Percentiles rank a stretch among this genome's conserved stretches.
Evolutionary conservation across 805 yeast genomes (phyloP).

Genomic region (Candida sonorensis): DNA sequence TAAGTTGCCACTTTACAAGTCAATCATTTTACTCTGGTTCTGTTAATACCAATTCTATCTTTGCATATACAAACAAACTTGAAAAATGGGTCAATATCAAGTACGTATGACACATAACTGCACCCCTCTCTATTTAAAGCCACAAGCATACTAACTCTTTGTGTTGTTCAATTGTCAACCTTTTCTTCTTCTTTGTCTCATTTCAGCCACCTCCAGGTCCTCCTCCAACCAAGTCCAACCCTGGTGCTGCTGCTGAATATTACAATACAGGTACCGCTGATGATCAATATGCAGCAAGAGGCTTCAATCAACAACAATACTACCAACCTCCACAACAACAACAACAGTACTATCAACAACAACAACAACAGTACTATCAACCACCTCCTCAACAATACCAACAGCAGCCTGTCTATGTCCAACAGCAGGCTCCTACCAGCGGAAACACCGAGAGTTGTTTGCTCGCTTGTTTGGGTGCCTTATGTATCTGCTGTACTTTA

Average conservation of each 20-base stretch:
- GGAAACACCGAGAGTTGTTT: constrained; percentile 36
- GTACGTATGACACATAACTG: background rate
- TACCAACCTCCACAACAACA: constrained; percentile 7
- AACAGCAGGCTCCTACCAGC: constrained; percentile 39
- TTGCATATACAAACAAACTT: background rate
- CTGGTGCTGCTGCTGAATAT: constrained; percentile 9
- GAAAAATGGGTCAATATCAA: constrained; percentile 1
- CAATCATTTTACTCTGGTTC: no score
- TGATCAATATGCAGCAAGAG: constrained; percentile 1
- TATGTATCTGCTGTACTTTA: constrained; percentile 50
- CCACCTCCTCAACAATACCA: constrained; percentile 33
- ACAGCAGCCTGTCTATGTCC: constrained; percentile 48
- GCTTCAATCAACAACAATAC: background rate
- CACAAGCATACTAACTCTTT: no score
- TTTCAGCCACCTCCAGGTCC: constrained; percentile 7
- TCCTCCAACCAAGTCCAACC: constrained; percentile 5
- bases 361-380: constrained; percentile 22
- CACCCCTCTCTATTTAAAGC: no score
- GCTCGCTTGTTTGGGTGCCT: constrained; percentile 46
- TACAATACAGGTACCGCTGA: constrained; percentile 6
- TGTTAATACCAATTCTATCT: no score
- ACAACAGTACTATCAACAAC: constrained; percentile 25
- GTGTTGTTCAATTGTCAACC: no score
- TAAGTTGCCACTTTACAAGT: no score
- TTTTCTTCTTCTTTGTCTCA: no score